Evolutionary conservation across 2,329 filamentous ascomycete genomes (phyloP).

Genomic region (Aspergillus tubingensis): DNA sequence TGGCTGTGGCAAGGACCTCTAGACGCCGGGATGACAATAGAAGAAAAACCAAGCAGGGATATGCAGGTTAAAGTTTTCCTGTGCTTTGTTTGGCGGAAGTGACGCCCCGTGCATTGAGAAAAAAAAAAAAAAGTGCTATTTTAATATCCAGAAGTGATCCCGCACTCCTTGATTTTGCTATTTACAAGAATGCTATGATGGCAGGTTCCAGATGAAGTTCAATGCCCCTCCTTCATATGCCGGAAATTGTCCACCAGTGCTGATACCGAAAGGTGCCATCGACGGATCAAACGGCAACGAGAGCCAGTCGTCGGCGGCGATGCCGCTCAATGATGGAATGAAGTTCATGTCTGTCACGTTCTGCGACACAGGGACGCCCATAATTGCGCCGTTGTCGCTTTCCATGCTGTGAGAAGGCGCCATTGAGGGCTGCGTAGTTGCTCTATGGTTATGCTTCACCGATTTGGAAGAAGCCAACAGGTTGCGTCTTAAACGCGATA

Average conservation of each 20-base stretch:
- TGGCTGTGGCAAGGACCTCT: constrained; percentile 1
- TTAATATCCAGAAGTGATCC: not conserved
- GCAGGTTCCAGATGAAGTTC: constrained; percentile 49
- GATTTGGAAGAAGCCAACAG: constrained; percentile 38
- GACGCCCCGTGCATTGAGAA: not conserved
- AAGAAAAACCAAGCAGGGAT: not conserved
- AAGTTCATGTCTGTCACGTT: constrained; percentile 31
- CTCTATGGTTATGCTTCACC: constrained; percentile 28
- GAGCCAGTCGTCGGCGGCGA: constrained; percentile 45
- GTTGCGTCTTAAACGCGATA: constrained; percentile 44
- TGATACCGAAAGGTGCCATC: constrained; percentile 47
- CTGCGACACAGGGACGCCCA: constrained; percentile 26
- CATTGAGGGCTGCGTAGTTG: constrained; percentile 33
- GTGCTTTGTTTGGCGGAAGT: not conserved
- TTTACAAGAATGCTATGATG: constrained; percentile 27
- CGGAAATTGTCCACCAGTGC: constrained; percentile 39
- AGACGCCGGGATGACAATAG: not conserved
- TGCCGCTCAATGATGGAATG: constrained; percentile 32
- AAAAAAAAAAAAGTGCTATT: not conserved
- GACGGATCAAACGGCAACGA: constrained; percentile 47
- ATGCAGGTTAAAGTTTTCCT: constrained; percentile 4
- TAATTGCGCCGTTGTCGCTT: constrained; percentile 20
- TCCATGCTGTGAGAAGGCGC: constrained; percentile 31
- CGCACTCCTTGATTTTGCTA: not conserved
- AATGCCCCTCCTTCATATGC: constrained; percentile 43